These are phyloP conservation scores for Eutypella sp. DNA, from an alignment of 2,329 filamentous ascomycete genomes.

Conservation along the genomic window DNA sequence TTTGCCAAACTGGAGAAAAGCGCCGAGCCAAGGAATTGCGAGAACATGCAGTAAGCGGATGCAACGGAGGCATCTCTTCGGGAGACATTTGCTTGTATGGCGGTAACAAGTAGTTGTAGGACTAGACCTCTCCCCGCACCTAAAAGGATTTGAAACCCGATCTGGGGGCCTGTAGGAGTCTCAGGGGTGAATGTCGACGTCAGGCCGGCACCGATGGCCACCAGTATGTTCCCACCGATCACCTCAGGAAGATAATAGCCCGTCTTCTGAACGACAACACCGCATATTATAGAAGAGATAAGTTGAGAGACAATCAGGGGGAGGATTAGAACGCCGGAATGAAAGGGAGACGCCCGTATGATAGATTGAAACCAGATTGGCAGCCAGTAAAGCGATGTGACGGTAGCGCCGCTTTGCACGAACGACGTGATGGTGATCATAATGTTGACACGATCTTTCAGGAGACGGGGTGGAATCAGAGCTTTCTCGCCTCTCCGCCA, in stretches of 20 bases:
- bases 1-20: conserved; percentile 46
- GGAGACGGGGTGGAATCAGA: conserved; percentile 24
- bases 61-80: conserved; percentile 18
- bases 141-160: conserved; percentile 27
- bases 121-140: conserved; percentile 23
- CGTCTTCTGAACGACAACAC: conserved; percentile 14
- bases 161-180: conserved; percentile 25
- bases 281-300: conserved; percentile 16
- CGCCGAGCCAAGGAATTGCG: conserved; percentile 46
- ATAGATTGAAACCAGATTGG: conserved; percentile 26
- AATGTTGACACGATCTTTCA: conserved; percentile 13
- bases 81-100: conserved; percentile 22
- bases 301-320: conserved; percentile 22
- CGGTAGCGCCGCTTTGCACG: conserved; percentile 14
- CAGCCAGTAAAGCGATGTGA: conserved; percentile 18
- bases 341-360: conserved; percentile 10
- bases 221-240: conserved; percentile 23
- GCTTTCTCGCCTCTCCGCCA: conserved; percentile 33
- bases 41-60: conserved; percentile 39
- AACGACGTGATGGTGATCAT: conserved; percentile 18
- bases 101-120: conserved; percentile 22
- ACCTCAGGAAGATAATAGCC: conserved; percentile 33
- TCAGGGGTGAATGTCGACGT: conserved; percentile 25
- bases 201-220: conserved; percentile 29
- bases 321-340: conserved; percentile 21